These are phyloP conservation scores for Bullera alba DNA, from an alignment of 768 basidiomycete species.

Conservation along the genomic window DNA sequence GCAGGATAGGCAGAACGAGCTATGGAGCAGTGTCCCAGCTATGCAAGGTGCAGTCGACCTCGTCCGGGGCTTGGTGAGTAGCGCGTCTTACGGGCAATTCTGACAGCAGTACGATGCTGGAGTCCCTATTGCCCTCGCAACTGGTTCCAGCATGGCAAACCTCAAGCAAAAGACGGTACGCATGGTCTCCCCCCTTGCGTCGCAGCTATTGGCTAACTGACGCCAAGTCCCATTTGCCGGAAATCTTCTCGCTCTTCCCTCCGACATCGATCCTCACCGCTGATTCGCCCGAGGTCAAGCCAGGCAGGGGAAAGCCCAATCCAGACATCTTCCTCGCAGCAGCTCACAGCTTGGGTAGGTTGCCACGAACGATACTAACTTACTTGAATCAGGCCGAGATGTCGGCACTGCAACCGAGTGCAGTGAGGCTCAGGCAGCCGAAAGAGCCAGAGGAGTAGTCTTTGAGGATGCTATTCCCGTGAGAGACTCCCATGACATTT, in stretches of 20 bases:
- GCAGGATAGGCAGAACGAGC: conserved; percentile 28
- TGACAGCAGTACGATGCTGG: conserved; percentile 32
- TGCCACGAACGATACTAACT: neutral
- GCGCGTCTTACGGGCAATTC: neutral
- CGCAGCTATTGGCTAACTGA: neutral
- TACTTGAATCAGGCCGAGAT: conserved; percentile 22
- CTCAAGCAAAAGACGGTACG: conserved; percentile 37
- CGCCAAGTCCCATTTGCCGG: conserved; percentile 38
- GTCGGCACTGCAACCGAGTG: conserved; percentile 35
- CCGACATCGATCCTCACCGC: conserved; percentile 37
- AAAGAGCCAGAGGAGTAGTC: conserved; percentile 34
- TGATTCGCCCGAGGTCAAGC: conserved; percentile 37
- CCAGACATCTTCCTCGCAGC: conserved; percentile 46
- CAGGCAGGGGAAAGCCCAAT: conserved; percentile 42
- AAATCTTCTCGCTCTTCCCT: conserved; percentile 41
- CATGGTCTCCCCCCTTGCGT: neutral
- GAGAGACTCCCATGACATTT: neutral
- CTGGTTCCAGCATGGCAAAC: conserved; percentile 30
- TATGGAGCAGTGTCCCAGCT: conserved; percentile 34
- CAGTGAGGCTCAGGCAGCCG: conserved; percentile 26
- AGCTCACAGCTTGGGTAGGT: conserved; percentile 38
- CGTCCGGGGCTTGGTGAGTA: conserved; percentile 37
- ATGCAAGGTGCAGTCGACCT: conserved; percentile 39
- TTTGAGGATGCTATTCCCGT: conserved; percentile 44
- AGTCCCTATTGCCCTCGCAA: conserved; percentile 42